Base-by-base conservation (phyloP, 2,329 filamentous ascomycete species). In the Zymoseptoria tritici region DNA sequence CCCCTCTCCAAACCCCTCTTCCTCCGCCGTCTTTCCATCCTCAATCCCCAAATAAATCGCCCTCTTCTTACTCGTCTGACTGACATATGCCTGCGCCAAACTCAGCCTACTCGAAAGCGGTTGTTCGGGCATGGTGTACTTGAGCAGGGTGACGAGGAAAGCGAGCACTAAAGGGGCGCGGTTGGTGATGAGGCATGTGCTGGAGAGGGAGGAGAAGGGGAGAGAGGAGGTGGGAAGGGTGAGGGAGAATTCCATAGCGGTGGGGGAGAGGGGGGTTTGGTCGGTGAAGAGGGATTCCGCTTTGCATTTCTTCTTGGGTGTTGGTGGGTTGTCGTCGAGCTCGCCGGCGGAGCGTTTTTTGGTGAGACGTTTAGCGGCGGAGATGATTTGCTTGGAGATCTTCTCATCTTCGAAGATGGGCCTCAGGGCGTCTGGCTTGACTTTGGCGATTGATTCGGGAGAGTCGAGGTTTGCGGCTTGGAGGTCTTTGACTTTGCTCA, bases 61-160 rank as follows among this genome's bases (percentile, higher is more conserved):
- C 74, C 92, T 92, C 42, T 83, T 85, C 64, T 86, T 83, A 61
- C 88, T 91, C 70, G 93, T 94, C 26, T 85, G 85, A 70, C 89
- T 92, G 16, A 95, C 89, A 1, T 94, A 86, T 0, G 89, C 90
- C 73, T 96, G 91, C 0, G 87, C 89, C 20, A 96, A 77, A 70
- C 90, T 95, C 20, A 96, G 77, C 53, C 90, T 81, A 71, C 90
- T 93, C n/a, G 89, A 94, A 2, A 87, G 79, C 2, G 91, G 91
- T 71, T 96, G 91, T 65, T 89, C 86, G 0, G 91, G 89, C 87
- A 92, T 93, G 0, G 90, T 95, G 70, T 88, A 86, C 52, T 88
- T 86, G 53, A 95, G 72, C 54, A 93, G 71, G 61, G 85, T 83
- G 13, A 91, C 83, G 0, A 88, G 85, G 73, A 95, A 95, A 0